Evolutionary conservation across 345 rosid genomes (phyloP).

Genomic region (Eucalyptus rudis): DNA sequence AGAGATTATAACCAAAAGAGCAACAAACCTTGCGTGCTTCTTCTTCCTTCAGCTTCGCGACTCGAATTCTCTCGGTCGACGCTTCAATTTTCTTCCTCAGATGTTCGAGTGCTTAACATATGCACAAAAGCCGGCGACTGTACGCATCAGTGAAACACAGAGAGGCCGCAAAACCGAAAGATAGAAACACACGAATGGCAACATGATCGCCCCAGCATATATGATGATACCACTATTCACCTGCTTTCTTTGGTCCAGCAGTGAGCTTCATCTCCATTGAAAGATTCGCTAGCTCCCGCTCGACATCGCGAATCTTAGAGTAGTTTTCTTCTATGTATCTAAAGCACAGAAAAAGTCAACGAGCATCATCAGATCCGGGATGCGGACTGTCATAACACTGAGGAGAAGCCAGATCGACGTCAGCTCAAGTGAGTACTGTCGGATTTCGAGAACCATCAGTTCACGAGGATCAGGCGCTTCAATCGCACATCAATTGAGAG

Average conservation of each 20-base stretch:
- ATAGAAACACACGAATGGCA: not conserved
- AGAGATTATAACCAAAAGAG: not conserved
- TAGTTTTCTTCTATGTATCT: conserved; percentile 90
- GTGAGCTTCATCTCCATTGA: conserved; percentile 93
- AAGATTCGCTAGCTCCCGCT: conserved; percentile 65
- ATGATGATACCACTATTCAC: conserved; percentile 3
- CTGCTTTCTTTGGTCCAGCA: conserved; percentile 94
- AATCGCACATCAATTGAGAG: not conserved
- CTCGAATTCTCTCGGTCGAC: conserved; percentile 56
- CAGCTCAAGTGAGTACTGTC: not conserved
- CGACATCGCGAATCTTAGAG: conserved; percentile 75
- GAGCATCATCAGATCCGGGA: not conserved
- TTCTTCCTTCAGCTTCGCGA: conserved; percentile 70
- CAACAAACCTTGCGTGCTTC: conserved; percentile 62
- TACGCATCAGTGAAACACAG: not conserved
- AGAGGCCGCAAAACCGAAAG: not conserved
- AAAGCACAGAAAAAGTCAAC: not conserved
- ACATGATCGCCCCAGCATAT: not conserved
- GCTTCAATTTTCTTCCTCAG: conserved; percentile 85
- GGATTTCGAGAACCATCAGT: not conserved
- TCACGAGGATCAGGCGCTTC: not conserved
- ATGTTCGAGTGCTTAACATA: conserved; percentile 57
- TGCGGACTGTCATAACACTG: not conserved
- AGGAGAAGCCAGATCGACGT: not conserved
- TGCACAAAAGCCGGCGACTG: conserved; percentile 1